Evolutionary conservation across 768 basidiomycete species (phyloP).

Genomic region (Chalciporus chontae): DNA sequence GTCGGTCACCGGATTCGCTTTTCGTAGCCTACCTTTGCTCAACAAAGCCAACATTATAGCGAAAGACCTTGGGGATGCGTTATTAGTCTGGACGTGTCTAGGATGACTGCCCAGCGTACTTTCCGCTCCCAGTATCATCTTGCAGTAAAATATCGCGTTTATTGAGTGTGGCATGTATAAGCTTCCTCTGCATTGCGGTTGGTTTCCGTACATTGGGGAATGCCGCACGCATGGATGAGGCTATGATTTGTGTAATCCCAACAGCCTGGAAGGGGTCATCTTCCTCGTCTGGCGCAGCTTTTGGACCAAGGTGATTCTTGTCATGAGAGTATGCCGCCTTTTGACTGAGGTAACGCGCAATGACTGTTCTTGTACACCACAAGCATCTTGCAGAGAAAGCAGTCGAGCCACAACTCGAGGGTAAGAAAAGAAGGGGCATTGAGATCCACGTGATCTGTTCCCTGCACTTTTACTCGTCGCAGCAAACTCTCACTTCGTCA

Average conservation of each 20-base stretch:
- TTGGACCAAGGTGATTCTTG: conserved; percentile 5
- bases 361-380: conserved; percentile 18
- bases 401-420: background rate
- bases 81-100: conserved; percentile 1
- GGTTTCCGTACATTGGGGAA: conserved; percentile 61
- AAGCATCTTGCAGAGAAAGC: conserved; percentile 13
- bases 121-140: conserved; percentile 75
- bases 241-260: conserved; percentile 49
- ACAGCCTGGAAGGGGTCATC: conserved; percentile 44
- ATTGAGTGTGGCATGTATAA: conserved; percentile 58
- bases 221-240: conserved; percentile 47
- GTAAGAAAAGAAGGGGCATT: conserved; percentile 25
- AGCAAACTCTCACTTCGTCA: background rate
- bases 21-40: conserved; percentile 44
- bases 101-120: conserved; percentile 43
- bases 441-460: conserved; percentile 13
- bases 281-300: background rate
- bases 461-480: background rate
- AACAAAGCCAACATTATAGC: conserved; percentile 64
- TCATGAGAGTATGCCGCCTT: conserved; percentile 16
- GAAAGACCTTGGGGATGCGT: conserved; percentile 54
- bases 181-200: conserved; percentile 54
- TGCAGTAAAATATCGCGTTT: conserved; percentile 62
- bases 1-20: conserved; percentile 9
- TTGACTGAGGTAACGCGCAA: conserved; percentile 28